These are phyloP conservation scores for Hysterangium stoloniferum DNA, from an alignment of 768 basidiomycete genomes.

Conservation along the genomic window DNA sequence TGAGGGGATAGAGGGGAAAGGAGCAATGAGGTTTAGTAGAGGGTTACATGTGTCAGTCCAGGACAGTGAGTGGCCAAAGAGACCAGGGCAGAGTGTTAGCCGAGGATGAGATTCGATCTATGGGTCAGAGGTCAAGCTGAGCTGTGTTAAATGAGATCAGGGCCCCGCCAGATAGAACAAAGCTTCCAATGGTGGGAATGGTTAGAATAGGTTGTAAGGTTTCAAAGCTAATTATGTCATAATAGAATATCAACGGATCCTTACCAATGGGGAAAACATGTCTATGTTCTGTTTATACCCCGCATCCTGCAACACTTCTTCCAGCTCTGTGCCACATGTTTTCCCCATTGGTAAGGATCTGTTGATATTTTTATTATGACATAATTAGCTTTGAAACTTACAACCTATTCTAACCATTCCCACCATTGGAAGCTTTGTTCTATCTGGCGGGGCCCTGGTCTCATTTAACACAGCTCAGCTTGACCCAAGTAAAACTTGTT, in stretches of 20 bases:
- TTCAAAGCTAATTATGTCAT: slow-evolving; percentile 28
- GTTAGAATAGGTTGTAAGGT: slow-evolving; percentile 30
- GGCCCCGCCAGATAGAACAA: slow-evolving; percentile 24
- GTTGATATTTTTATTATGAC: slow-evolving; percentile 35
- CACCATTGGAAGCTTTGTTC: slow-evolving; percentile 39
- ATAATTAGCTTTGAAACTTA: slow-evolving; percentile 39
- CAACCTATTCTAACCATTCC: slow-evolving; percentile 42
- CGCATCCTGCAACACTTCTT: slow-evolving; percentile 34
- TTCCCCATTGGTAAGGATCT: slow-evolving; percentile 35
- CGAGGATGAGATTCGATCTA: neutral
- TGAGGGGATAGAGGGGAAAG: slow-evolving; percentile 10
- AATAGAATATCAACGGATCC: slow-evolving; percentile 22
- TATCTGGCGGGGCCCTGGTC: slow-evolving; percentile 34
- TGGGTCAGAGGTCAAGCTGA: slow-evolving; percentile 21
- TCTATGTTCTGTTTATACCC: too few species aligned
- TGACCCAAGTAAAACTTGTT: slow-evolving; percentile 34
- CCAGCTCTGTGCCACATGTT: slow-evolving; percentile 41
- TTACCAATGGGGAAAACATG: slow-evolving; percentile 19
- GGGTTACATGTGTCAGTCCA: slow-evolving; percentile 26
- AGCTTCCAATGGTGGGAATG: slow-evolving; percentile 24
- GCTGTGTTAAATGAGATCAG: slow-evolving; percentile 19
- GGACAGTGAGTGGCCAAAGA: slow-evolving; percentile 36
- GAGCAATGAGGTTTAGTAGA: slow-evolving; percentile 30
- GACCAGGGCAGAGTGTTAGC: slow-evolving; percentile 27
- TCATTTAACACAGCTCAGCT: too few species aligned